Conservation (phyloP, 225 moss, liverwort and hornwort genomes). For the Pleurozium schreberi region DNA sequence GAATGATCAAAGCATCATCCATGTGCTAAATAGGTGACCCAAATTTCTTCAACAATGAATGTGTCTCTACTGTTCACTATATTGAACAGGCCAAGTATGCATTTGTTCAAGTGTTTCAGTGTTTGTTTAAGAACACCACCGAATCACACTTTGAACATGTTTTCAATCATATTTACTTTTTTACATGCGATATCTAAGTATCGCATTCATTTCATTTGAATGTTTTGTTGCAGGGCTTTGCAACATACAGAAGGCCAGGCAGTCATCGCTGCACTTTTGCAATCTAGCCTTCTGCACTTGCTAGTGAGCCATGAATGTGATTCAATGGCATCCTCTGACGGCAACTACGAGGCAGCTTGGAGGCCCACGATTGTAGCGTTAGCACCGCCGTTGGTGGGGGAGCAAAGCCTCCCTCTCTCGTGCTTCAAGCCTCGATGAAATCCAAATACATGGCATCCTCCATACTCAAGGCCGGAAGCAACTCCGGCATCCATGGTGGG, state of each 20-base stretch:
- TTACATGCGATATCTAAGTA: background rate
- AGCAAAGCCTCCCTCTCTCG: background rate
- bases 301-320: background rate
- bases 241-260: background rate
- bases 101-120: background rate
- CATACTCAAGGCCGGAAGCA: background rate
- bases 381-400: background rate
- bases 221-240: background rate
- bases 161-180: background rate
- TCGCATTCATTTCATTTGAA: background rate
- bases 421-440: background rate
- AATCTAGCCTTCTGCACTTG: background rate
- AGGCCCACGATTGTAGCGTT: background rate
- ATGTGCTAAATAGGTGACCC: background rate
- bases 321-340: background rate
- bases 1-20: background rate
- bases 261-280: background rate
- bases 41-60: background rate
- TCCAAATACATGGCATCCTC: background rate
- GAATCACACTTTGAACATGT: background rate
- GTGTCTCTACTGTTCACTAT: too few relatives aligned
- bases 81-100: background rate
- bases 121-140: background rate
- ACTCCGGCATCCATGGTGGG: too few relatives aligned
- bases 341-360: background rate